Evolutionary conservation across 2,329 filamentous ascomycete genomes (phyloP), one percentile per base, ranked within the genome.

Genomic region (Thielaviopsis ethacetica): DNA sequence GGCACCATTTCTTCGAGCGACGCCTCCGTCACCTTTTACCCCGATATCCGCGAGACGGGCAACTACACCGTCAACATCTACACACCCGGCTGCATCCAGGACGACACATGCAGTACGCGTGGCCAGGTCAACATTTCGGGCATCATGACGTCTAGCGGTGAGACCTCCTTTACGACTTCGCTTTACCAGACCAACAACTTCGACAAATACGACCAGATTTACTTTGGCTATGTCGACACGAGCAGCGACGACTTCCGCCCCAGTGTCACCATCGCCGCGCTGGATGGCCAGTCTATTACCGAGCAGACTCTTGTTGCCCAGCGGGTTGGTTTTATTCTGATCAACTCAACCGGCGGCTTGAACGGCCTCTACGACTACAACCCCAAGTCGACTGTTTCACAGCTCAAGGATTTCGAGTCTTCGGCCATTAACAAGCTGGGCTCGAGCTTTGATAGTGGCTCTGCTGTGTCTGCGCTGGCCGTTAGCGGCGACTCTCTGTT

Each of bases 181-280:
- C 73, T 96, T 7, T 94, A 80, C 68, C 93, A 98, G 71, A 95
- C 91, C 19, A 98, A 98, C 72, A 80, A 94, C 68, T 94, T 85
- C 69, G 91, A 97, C 75, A 98, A 98, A 71, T 97, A 95, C 67
- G 93, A 98, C 68, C 84, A 88, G 64, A 83, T 98, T 61, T 95
- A 90, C 71, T 86, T 85, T 64, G 93, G 91, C 53, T 83, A 83
- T 64, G 82, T 98, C 58, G 89, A 97, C 67, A 83, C 84, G 58
- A 83, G 80, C 57, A 84, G 81, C 10, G 75, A 73, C 62, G 79
- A 78, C 21, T 96, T 96, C 75, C 83, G 83, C 50, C 89, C 91
- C 15, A 81, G 81, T 4, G 83, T 98, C 57, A 95, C 86, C 0
- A 73, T 98, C 52, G 78, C 82, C 0, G 86, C 91, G 4, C 74